Base-by-base conservation (phyloP, 306 rosid genomes). In the Cotoneaster glaucophyllus region DNA sequence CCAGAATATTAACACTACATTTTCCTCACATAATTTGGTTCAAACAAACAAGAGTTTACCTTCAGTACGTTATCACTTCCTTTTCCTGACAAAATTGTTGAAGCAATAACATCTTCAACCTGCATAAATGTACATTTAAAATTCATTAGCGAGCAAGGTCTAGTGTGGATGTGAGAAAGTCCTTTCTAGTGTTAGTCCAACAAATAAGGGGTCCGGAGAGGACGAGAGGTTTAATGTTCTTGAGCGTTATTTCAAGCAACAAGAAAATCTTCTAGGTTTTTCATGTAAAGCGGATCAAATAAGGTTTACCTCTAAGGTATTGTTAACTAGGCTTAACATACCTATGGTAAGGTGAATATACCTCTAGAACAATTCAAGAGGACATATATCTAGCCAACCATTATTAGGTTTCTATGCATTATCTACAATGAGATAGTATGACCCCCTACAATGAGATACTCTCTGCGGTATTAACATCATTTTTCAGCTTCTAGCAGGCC, bases 91-190 rank as follows among this genome's bases (percentile, higher is more conserved):
- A 87, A 74, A 53, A 90, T 75, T 81, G 82, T 92, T 48, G 87
- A 84, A 61, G 88, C 91, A 86, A 96, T 71, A 72, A 83, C 84
- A 80, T 84, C 82, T 89, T 96, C 99, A 78, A 76, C 88, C 98
- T 96, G 86, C 86, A 87, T 67, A 72, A 78, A 53, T 22, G 58
- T 18, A 73, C 53, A 39, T 75, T 29, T 39, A 34, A 34, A 83
- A 74, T 57, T 67, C 62, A 32, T 64, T n/a, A 32, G 54, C 73
- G 80, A 70, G 71, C 53, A 68, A 59, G 68, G n/a, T 64, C 21
- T 4, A 69, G 67, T 64, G 54, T 37, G 44, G 45, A 37, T 52
- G 62, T 8, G 58, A 74, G 29, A 9, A 56, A 28, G 57, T 25
- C 31, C 25, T 50, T 25, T 50, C 17, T 56, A 12, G 39, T 5